Evolutionary conservation across 2,329 filamentous ascomycete genomes (phyloP).

Genomic region (Cladosporium velox): DNA sequence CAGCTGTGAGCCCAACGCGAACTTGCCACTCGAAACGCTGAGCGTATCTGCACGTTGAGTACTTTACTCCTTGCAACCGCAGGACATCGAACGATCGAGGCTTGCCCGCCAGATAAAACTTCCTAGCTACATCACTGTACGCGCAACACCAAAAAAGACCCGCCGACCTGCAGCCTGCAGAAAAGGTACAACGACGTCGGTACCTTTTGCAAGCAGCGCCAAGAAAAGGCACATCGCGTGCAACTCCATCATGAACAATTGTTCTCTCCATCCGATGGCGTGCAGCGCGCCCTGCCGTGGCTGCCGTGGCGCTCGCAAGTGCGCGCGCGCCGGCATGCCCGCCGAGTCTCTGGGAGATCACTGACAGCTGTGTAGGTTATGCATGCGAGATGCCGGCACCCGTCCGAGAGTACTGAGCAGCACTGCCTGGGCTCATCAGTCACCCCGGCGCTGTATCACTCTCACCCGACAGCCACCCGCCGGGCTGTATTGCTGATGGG

Average conservation of each 20-base stretch:
- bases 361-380: neutral
- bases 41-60: constrained; percentile 5
- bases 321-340: constrained; percentile 5
- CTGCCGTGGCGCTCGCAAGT: neutral
- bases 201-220: constrained; percentile 1
- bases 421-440: constrained; percentile 10
- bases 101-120: neutral
- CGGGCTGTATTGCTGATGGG: neutral
- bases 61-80: neutral
- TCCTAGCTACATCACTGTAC: constrained; percentile 9
- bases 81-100: constrained; percentile 18
- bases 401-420: neutral
- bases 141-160: constrained; percentile 13
- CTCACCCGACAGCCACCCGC: constrained; percentile 14
- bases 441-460: constrained; percentile 8
- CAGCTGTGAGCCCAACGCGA: constrained; percentile 1
- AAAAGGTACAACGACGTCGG: constrained; percentile 8
- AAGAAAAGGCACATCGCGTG: constrained; percentile 10
- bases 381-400: constrained; percentile 3
- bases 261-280: constrained; percentile 1
- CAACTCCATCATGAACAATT: constrained; percentile 1
- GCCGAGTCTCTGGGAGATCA: constrained; percentile 16
- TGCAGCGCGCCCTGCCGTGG: constrained; percentile 1
- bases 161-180: constrained; percentile 10
- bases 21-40: constrained; percentile 6